Base-by-base conservation (phyloP, 225 moss, liverwort and hornwort species). In the Physcomitrellopsis africana region DNA sequence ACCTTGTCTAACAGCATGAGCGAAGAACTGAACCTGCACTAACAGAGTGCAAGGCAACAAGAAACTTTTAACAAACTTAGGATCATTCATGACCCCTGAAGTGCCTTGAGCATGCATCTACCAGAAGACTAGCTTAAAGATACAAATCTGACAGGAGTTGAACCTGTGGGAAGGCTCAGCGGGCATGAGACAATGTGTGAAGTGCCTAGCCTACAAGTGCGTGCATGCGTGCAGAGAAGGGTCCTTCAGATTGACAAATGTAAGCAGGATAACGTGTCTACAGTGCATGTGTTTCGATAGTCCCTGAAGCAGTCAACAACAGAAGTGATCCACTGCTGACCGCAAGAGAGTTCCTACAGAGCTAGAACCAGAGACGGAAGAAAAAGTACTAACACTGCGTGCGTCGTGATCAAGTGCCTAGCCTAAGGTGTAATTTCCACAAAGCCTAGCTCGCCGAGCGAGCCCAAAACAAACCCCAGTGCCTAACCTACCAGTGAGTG, bases 301-400 rank as follows among this genome's bases (percentile, higher is more conserved):
- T 75, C 46, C 11, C 56, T 44, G 16, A 7, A 51, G 12, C 63
- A 37, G 41, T 60, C 23, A 62, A 12, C 8, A 22, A 63, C 43
- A 47, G 49, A 58, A 20, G 16, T 8, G 59, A 5, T 16, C 59
- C 70, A 44, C 26, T 15, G 20, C 55, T 9, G 11, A 59, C 48
- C 59, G 43, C 71, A 20, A 29, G 63, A 20, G 42, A 20, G 44
- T 7, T 19, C 27, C 11, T 17, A 10, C 68, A 23, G 55, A 14
- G 2, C 73, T 68, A 60, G 11, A 24, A 63, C 65, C 56, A 7
- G 24, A 75, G 84, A 82, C 80, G 60, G 84, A 82, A 51, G 82
- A 84, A 80, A 80, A 62, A 87, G 84, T 77, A 67, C 80, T 84
- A 85, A 87, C 80, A 85, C 84, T 82, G 68, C 51, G 77, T 55